These are phyloP conservation scores for Naganishia friedmannii DNA, from an alignment of 768 basidiomycete genomes.

Conservation along the genomic window DNA sequence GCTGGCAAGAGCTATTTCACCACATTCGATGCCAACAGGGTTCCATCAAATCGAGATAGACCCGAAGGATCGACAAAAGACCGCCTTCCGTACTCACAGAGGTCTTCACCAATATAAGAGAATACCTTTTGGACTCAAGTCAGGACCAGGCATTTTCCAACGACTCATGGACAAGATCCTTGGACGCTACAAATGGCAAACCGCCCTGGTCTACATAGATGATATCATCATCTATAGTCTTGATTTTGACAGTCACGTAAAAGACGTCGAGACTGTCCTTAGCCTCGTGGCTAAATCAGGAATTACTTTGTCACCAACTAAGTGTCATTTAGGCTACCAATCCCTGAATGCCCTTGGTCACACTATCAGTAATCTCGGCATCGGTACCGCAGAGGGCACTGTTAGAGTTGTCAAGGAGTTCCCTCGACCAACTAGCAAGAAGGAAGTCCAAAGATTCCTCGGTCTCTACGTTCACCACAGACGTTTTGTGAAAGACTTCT, in stretches of 20 bases:
- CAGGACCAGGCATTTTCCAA: slow-evolving; percentile 17
- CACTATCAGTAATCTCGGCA: neutral
- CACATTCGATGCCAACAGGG: slow-evolving; percentile 26
- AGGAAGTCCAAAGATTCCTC: too few species aligned
- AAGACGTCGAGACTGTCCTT: slow-evolving; percentile 34
- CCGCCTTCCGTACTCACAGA: slow-evolving; percentile 21
- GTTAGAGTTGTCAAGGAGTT: neutral
- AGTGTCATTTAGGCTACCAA: slow-evolving; percentile 23
- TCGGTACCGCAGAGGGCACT: neutral
- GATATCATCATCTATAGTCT: slow-evolving; percentile 16
- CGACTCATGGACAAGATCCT: slow-evolving; percentile 16
- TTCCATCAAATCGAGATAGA: slow-evolving; percentile 24
- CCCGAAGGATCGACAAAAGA: slow-evolving; percentile 16
- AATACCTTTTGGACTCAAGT: slow-evolving; percentile 14
- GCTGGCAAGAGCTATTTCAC: slow-evolving; percentile 21
- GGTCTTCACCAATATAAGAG: slow-evolving; percentile 12
- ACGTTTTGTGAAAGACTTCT: slow-evolving; percentile 37
- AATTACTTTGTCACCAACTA: neutral
- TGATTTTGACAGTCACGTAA: slow-evolving; percentile 34
- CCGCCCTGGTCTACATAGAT: slow-evolving; percentile 21
- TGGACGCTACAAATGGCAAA: neutral
- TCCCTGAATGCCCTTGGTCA: neutral
- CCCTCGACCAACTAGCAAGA: neutral
- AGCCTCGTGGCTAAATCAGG: neutral
- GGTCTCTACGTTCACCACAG: slow-evolving; percentile 34